These are phyloP conservation scores for Lyophyllum shimeji DNA, from an alignment of 768 basidiomycete species.

Conservation along the genomic window DNA sequence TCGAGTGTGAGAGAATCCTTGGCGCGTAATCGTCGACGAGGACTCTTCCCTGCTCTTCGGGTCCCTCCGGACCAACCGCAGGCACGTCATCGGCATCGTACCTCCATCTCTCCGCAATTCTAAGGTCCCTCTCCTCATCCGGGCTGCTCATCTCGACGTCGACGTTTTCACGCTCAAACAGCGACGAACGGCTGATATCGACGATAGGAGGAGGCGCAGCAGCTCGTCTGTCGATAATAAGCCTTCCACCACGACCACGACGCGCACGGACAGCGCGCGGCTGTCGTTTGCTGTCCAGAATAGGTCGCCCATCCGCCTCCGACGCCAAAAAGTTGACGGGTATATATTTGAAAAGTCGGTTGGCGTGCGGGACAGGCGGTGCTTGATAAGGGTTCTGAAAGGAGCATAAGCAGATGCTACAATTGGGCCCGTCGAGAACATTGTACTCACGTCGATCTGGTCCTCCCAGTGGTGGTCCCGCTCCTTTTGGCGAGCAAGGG, in stretches of 20 bases:
- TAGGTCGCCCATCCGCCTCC: slow-evolving; percentile 26
- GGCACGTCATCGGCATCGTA: slow-evolving; percentile 68
- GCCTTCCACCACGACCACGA: slow-evolving; percentile 79
- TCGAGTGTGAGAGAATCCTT: slow-evolving; percentile 55
- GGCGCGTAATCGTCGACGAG: slow-evolving; percentile 73
- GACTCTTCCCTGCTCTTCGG: slow-evolving; percentile 67
- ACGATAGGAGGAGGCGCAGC: slow-evolving; percentile 23
- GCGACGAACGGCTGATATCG: slow-evolving; percentile 23
- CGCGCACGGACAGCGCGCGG: slow-evolving; percentile 67
- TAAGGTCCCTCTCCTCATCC: slow-evolving; percentile 28
- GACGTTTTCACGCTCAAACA: slow-evolving; percentile 24
- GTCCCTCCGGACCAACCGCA: slow-evolving; percentile 51
- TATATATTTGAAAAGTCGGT: slow-evolving; percentile 67
- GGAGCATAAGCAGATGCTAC: background rate
- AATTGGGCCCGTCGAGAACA: background rate
- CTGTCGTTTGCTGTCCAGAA: slow-evolving; percentile 17
- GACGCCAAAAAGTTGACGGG: slow-evolving; percentile 37
- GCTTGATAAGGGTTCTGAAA: slow-evolving; percentile 71
- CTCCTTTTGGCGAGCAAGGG: slow-evolving; percentile 64
- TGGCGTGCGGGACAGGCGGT: slow-evolving; percentile 52
- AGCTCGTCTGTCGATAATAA: slow-evolving; percentile 71
- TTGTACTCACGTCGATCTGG: slow-evolving; percentile 64
- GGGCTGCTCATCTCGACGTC: slow-evolving; percentile 34
- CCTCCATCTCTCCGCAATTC: slow-evolving; percentile 61
- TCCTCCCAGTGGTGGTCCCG: slow-evolving; percentile 86